Conservation (phyloP, 352 stramenopile species). For the Phytophthora tubulina region DNA sequence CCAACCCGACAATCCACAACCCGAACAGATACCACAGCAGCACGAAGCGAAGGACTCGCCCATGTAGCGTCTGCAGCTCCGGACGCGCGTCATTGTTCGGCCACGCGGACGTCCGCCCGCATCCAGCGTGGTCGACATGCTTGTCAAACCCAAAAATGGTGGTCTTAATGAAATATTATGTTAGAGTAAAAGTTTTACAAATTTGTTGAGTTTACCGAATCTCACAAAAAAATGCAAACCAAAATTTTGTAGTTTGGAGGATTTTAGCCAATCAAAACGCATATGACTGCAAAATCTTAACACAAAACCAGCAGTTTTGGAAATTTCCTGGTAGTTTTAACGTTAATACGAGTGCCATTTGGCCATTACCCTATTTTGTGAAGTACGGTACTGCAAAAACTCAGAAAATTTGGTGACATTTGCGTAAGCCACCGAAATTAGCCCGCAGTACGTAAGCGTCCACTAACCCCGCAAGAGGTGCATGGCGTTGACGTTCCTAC, state of each 20-base stretch:
- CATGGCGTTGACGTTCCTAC: background rate
- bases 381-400: too few species aligned
- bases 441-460: conserved; percentile 2
- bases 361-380: too few species aligned
- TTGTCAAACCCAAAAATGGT: background rate
- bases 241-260: too few species aligned
- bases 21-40: conserved; percentile 41
- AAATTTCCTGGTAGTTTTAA: too few species aligned
- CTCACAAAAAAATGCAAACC: too few species aligned
- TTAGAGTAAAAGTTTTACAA: background rate
- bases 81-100: conserved; percentile 34
- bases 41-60: conserved; percentile 18
- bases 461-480: background rate
- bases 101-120: conserved; percentile 20
- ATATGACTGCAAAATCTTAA: too few species aligned
- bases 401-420: too few species aligned
- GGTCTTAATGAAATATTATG: background rate
- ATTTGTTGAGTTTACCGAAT: too few species aligned
- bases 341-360: too few species aligned
- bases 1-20: conserved; percentile 43
- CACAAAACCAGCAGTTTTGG: too few species aligned
- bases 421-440: background rate
- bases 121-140: conserved; percentile 4
- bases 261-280: too few species aligned
- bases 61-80: conserved; percentile 35